phyloP scores from a whole-genome alignment of 805 yeast genomes.

The Suhomyces tanzawaensis region DNA sequence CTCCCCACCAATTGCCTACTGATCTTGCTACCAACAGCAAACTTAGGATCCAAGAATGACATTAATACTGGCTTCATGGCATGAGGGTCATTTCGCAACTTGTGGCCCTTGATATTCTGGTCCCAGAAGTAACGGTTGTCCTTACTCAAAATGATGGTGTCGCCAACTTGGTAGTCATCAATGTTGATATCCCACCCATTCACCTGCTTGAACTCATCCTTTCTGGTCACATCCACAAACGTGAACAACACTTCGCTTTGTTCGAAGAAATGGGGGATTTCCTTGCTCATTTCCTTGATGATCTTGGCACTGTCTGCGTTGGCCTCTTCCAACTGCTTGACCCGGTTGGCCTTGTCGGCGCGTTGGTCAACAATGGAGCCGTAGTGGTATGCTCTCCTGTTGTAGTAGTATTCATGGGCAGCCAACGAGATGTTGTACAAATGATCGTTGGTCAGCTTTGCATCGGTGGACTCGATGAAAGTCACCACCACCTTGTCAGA shows the following conservation, averaged over 20 bases:
- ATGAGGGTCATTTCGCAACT: slow-evolving; percentile 33
- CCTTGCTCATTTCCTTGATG: slow-evolving; percentile 46
- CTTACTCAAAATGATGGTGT: slow-evolving; percentile 51
- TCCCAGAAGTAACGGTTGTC: slow-evolving; percentile 37
- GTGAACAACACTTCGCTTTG: slow-evolving; percentile 43
- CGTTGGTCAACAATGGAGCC: slow-evolving; percentile 26
- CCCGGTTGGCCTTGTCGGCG: slow-evolving; percentile 41
- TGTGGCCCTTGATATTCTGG: slow-evolving; percentile 34
- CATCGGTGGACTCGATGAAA: slow-evolving; percentile 43
- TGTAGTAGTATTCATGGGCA: slow-evolving; percentile 49
- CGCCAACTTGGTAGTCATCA: slow-evolving; percentile 47
- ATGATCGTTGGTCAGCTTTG: slow-evolving; percentile 29
- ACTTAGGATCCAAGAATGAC: slow-evolving; percentile 35
- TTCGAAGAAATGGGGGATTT: slow-evolving; percentile 48
- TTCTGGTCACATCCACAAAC: slow-evolving; percentile 49
- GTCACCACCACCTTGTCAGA: slow-evolving; percentile 49
- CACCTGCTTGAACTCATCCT: slow-evolving; percentile 24
- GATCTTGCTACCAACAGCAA: slow-evolving; percentile 13
- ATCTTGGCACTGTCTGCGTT: slow-evolving; percentile 44
- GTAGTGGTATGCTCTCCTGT: slow-evolving; percentile 41
- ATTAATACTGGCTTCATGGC: slow-evolving; percentile 35
- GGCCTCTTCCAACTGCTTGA: slow-evolving; percentile 42
- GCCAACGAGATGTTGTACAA: slow-evolving; percentile 40
- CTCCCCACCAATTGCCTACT: slow-evolving; percentile 37
- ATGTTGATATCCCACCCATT: slow-evolving; percentile 40